Base-by-base conservation (phyloP, 306 rosid species). In the Dalbergia oliveri region DNA sequence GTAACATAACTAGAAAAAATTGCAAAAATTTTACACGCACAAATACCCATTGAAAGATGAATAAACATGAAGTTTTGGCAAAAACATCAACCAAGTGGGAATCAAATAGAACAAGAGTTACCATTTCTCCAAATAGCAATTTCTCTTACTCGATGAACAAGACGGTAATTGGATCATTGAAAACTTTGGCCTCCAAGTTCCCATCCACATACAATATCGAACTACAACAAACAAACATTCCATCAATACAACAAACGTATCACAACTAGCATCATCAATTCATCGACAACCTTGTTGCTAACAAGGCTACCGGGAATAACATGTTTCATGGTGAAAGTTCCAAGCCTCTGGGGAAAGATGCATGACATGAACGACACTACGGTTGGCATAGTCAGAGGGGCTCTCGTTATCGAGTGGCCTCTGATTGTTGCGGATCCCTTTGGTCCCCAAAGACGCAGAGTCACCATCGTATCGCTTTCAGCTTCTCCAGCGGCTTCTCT, bases 351-450 rank as follows among this genome's bases (percentile, higher is more conserved):
- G 0, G 91, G 90, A 87, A 93, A 93, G 66, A 95, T 57, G 0
- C 92, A 81, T 95, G 99, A 98, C 99, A 95, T 95, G 99, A 76
- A 93, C 72, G 5, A 77, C 69, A 18, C 90, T 84, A 8, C 97
- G 88, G 57, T 90, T 89, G 0, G 99, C 98, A 50, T 88, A 95
- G 75, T 95, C 97, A 19, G 64, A 71, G 0, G 98, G 99, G 43
- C 71, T 88, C 71, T 88, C 88, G 2, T 84, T 80, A 9, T 84
- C 88, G 35, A 89, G 83, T 0, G 99, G 99, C 86, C 98, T 88
- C 47, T 97, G 86, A 72, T 93, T 90, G 79, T 85, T 93, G 15
- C 93, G 97, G 82, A 95, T 91, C 47, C 99, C 98, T 14, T 98
- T 98, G 0, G 98, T 95, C 35, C 98, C 99, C 0, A 95, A 8